Evolutionary conservation across 1,284 basidiomycete species (phyloP).

Genomic region (Microstroma glucosiphilum): DNA sequence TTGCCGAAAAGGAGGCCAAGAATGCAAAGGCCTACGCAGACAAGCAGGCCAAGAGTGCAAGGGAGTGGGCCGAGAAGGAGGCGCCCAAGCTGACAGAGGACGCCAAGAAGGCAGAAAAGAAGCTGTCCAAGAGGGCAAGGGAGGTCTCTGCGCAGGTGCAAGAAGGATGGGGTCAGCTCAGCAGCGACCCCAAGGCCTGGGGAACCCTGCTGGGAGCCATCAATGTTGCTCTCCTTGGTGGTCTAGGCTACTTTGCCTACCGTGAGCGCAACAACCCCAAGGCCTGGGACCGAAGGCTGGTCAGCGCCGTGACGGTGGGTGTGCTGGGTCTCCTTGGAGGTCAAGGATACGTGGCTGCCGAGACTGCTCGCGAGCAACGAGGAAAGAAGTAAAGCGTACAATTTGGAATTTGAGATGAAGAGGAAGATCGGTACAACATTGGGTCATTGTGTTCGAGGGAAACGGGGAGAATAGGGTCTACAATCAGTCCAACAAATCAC

Average conservation of each 20-base stretch:
- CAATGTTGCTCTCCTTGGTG: conserved; percentile 43
- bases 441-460: too few relatives aligned
- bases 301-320: conserved; percentile 39
- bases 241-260: conserved; percentile 46
- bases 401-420: too few relatives aligned
- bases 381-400: conserved; percentile 13
- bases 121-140: conserved; percentile 23
- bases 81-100: conserved; percentile 16
- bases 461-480: too few relatives aligned
- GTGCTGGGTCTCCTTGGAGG: conserved; percentile 35
- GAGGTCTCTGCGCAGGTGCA: conserved; percentile 12
- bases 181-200: conserved; percentile 44
- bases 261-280: conserved; percentile 37
- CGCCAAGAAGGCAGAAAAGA: conserved; percentile 40
- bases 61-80: conserved; percentile 22
- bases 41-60: conserved; percentile 18
- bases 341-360: conserved; percentile 28
- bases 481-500: too few relatives aligned
- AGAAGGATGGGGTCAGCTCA: conserved; percentile 32
- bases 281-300: conserved; percentile 34
- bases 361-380: conserved; percentile 34
- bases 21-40: conserved; percentile 20
- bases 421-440: too few relatives aligned
- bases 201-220: conserved; percentile 39
- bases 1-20: conserved; percentile 16